Evolutionary conservation across 257 asterid genomes (phyloP), one percentile per base, ranked within the genome.

Genomic region (Euphrasia confusa): DNA sequence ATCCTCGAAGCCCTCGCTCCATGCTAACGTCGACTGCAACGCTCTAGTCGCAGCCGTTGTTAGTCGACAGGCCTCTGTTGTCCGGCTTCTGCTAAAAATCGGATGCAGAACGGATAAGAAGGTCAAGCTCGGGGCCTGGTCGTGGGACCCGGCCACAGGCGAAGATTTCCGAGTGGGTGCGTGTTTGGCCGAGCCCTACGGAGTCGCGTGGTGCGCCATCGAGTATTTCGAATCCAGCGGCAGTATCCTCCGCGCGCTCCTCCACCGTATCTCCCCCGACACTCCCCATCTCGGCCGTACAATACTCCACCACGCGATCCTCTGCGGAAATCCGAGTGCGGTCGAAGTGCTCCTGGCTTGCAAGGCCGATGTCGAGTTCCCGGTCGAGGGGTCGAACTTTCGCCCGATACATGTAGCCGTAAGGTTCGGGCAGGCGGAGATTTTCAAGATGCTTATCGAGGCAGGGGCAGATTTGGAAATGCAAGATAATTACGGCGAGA

Each of bases 151-250:
- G 27, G 68, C 75, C 14, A 84, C 87, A 1, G 94, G 94, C 49
- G 95, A 87, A 68, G 94, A 87, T 69, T 76, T 79, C 45, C 84
- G 90, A 18, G 94, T 87, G 2, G 95, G 95, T 17, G 95, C 94
- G 3, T 83, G 95, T 14, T 66, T 87, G 71, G 94, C 94, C 13
- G 95, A 87, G 67, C 94, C 95, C 14, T 87, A 84, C 64, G 69
- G 53, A 48, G 70, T 79, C 66, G 71, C 82, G n/a, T 82, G 95
- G 95, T 87, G 94, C 50, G 94, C 95, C 9, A 88, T 87, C 3
- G 95, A 87, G 66, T 87, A 77, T 66, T 87, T 77, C 63, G 95
- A 87, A 78, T 61, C 80, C 39, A 82, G 77, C 2, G 95, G 95
- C 14, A 48, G 60, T 14, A 87, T 87, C 65, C 42, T 84, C 58